Evolutionary conservation across 2,329 filamentous ascomycete species (phyloP).

Genomic region (Sporothrix luriei): DNA sequence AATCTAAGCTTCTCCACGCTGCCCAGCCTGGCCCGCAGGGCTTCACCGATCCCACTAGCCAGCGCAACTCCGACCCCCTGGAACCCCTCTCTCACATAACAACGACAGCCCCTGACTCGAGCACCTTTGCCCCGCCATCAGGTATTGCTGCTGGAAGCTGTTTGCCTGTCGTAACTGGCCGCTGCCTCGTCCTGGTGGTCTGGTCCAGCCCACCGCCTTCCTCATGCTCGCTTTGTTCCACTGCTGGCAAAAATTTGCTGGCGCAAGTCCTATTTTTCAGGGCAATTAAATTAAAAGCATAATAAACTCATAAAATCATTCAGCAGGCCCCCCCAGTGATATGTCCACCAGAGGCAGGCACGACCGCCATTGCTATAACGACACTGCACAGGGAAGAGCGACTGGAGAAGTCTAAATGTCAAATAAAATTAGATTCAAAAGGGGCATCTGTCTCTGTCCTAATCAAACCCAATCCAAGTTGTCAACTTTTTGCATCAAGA

Average conservation of each 20-base stretch:
- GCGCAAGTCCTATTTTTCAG: background rate
- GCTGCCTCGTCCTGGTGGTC: background rate
- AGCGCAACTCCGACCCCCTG: conserved; percentile 8
- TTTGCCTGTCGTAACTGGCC: background rate
- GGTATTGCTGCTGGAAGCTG: background rate
- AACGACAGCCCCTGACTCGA: conserved; percentile 5
- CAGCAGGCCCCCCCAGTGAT: background rate
- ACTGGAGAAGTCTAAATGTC: background rate
- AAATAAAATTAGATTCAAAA: background rate
- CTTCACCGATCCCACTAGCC: conserved; percentile 22
- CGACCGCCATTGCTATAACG: background rate
- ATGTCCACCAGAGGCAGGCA: background rate
- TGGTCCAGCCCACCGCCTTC: too few species aligned
- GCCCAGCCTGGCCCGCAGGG: background rate
- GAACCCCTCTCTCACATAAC: conserved; percentile 18
- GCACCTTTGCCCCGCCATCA: conserved; percentile 23
- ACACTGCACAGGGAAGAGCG: background rate
- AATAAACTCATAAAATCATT: background rate
- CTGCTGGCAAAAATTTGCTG: conserved; percentile 25
- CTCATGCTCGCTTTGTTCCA: background rate
- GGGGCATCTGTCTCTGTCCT: background rate
- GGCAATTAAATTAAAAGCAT: background rate
- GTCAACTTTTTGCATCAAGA: too few species aligned
- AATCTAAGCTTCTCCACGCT: conserved; percentile 20
- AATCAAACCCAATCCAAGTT: background rate